These are phyloP conservation scores for Pueraria montana DNA, from an alignment of 306 rosid genomes.

Conservation along the genomic window DNA sequence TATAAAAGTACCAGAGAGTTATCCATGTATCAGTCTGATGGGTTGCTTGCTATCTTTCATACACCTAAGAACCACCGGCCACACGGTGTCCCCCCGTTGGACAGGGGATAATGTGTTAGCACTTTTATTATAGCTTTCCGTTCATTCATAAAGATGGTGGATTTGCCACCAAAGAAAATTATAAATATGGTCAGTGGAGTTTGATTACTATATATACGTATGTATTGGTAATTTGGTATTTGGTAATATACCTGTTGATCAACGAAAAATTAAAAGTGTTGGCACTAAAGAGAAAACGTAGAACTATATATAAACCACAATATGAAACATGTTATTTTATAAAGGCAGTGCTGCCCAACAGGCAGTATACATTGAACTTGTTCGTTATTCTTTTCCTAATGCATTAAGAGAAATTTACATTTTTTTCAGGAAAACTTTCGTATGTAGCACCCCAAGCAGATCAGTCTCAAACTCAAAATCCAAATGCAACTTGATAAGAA, in stretches of 20 bases:
- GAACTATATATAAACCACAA: too few relatives aligned
- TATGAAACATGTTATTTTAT: too few relatives aligned
- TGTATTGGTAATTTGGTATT: background rate
- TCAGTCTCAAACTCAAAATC: constrained; percentile 29
- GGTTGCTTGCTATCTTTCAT: background rate
- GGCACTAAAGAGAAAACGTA: too few relatives aligned
- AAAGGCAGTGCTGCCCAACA: too few relatives aligned
- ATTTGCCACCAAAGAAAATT: background rate
- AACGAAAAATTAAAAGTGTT: too few relatives aligned
- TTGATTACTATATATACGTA: background rate
- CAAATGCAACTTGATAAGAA: constrained; percentile 25
- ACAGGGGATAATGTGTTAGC: background rate
- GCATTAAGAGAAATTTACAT: constrained; percentile 26
- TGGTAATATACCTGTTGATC: too few relatives aligned
- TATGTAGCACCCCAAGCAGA: constrained; percentile 22
- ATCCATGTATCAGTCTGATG: background rate
- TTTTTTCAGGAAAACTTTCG: constrained; percentile 1
- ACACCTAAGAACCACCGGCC: too few relatives aligned
- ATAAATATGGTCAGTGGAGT: background rate
- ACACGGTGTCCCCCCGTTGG: background rate
- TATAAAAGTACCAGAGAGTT: too few relatives aligned
- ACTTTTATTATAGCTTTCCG: background rate
- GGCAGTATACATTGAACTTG: too few relatives aligned
- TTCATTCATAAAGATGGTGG: constrained; percentile 9
- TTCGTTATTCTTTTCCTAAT: constrained; percentile 29